Base-by-base conservation (phyloP, 331 rosid genomes). In the Rhamnella rubrinervis region DNA sequence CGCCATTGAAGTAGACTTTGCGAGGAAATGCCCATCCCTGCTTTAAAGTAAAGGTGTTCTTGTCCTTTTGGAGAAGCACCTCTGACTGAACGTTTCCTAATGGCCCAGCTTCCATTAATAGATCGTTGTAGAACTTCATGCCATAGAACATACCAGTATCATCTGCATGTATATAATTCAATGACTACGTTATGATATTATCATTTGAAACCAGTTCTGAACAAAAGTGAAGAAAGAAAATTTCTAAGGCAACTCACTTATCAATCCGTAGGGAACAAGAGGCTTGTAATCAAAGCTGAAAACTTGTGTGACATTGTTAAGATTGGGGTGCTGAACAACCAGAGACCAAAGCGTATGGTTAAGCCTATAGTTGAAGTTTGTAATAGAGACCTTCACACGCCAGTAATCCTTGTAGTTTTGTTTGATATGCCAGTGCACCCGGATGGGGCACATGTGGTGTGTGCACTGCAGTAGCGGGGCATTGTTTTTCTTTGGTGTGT, bases 21-120 rank as follows among this genome's bases (percentile, higher is more conserved):
- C 98, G 84, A 13, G 96, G 98, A 79, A 93, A 92, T 26, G 93
- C 97, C 98, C 98, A 92, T 38, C 98, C 97, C 35, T 88, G 91
- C 78, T 84, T 88, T 52, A 93, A 83, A 1, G 97, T 85, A 74
- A 93, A 90, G 26, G 90, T 86, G 66, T 84, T 82, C 77, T 73
- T 75, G 76, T 86, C 93, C 72, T 93, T 93, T 78, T 74, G 85
- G 83, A 93, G 62, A 52, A 90, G 97, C 55, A 90, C 80, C 78
- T 93, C 97, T 11, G 97, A 86, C 47, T 93, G 97, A 17, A 88
- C 97, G 72, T 93, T 93, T 57, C 98, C 98, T 21, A 25, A 83
- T 53, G 92, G 90, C 49, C 98, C 97, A 28, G 96, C 96, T 86
- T 90, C 90, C 96, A 93, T 86, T 66, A 93, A 52, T 16, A 88